Evolutionary conservation across 2,329 filamentous ascomycete genomes (phyloP), one percentile per base, ranked within the genome.

Genomic region (Raffaelea albimanens): DNA sequence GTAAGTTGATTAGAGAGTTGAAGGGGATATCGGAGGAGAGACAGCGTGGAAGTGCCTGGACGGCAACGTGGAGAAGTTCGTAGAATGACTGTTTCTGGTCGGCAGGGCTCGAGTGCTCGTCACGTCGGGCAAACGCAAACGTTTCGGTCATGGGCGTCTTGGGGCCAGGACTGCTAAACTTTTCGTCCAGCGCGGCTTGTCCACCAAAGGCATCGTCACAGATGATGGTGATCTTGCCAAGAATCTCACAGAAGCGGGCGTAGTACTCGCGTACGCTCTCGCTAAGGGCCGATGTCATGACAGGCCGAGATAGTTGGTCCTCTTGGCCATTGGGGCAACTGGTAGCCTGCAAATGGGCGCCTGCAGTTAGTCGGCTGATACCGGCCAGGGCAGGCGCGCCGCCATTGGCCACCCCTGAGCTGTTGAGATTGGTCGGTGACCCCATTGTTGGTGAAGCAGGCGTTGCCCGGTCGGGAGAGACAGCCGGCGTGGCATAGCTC

Each of bases 201-300:
- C 93, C 93, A 45, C 93, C 94, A 67, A 98, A 98, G 0, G 91
- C 86, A 57, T 95, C 93, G 63, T 98, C 93, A 64, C 93, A 98
- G 31, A 97, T 83, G 40, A 97, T 85, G 2, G 90, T 95, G 48
- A 98, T 94, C 61, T 95, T 94, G 22, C 91, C 93, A 8, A 98
- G 70, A 21, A 98, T 91, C 61, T 95, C 88, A 61, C 91, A 97
- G 57, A 98, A 98, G 45, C 85, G 84, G 46, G 83, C 73, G 63
- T 97, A 96, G 60, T 88, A 93, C 40, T 93, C 87, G 58, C 83
- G 84, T 1, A 87, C 82, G 20, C 81, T 80, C 34, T 95, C 88
- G 44, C 78, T 82, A 45, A 97, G 73, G 19, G 75, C 70, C 43
- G 73, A 72, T 1, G 73, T 71, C n/a, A 75, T 63, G 3, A 85